Evolutionary conservation across 2,329 filamentous ascomycete species (phyloP), one percentile per base, ranked within the genome.

Genomic region (Hymenotorrendiella dingleyae): DNA sequence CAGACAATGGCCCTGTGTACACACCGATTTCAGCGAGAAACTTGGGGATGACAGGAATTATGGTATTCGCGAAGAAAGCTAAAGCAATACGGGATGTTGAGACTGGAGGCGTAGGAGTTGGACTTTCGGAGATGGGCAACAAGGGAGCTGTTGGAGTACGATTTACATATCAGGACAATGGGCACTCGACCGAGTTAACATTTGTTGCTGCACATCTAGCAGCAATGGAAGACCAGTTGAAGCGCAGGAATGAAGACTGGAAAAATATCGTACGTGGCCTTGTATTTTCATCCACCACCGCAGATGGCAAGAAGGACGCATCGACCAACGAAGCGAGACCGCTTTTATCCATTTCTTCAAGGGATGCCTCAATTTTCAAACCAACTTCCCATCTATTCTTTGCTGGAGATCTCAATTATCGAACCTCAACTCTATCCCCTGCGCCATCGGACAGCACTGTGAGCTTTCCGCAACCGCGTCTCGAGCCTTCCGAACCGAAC

Each of bases 391-490:
- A 94, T 61, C 70, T 96, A 1, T 94, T 97, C 62, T 72, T 97
- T 35, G 84, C 83, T 0, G 93, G 93, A 19, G 93, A 98, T 63
- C 74, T 98, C 47, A 98, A 98, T 70, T 98, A 98, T 66, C 84
- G 93, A 53, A 94, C 91, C 14, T 79, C 82, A 6, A 74, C 80
- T 48, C 73, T 71, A 1, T 68, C 74, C 0, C 89, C 90, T 0
- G 67, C 71, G 0, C 68, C 74, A 0, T 65, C 71, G 2, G 80
- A 86, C 38, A 49, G 57, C 26, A 60, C 70, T 56, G 37, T 67
- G 5, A 64, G 63, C 4, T 86, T 88, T 74, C 76, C 93, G 54
- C 63, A 82, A 62, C 68, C 72, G 59, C 56, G 74, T 65, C 61
- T 74, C 57, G 55, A 64, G 3, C 56, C 60, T 10, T 71, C 74